Evolutionary conservation across 768 basidiomycete species (phyloP), one percentile per base, ranked within the genome.

Genomic region (Trametes meyenii): DNA sequence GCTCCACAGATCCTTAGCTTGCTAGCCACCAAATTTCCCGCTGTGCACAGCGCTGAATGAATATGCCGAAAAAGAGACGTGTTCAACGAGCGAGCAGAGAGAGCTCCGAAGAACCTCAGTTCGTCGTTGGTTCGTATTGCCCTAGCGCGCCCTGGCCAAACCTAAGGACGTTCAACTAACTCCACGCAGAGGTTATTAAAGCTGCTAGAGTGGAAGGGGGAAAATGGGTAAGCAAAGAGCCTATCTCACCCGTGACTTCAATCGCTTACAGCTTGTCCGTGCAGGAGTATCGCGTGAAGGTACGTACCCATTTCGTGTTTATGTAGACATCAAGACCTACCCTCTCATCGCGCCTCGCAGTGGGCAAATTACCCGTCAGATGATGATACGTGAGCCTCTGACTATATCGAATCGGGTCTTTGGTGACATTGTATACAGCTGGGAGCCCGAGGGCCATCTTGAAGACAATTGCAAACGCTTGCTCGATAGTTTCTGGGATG

Each of bases 271-370:
- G 5, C 24, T 33, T 33, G 23, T 24, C 3, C 21, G 5, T 6
- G 35, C 46, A 86, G 89, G 83, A 88, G 73, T 91, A 90, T 66
- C 70, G 67, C 54, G 88, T 90, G 42, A 90, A 90, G 79, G 89
- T 89, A 61, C 6, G 89, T 89, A 61, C 6, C 19, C 3, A 13
- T 38, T 13, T 21, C 23, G 6, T 19, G 2, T 19, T 21, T 14
- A 6, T 23, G 5, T 23, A 4, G 50, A 5, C 39, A 14, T n/a
- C 7, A 2, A 6, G 12, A 13, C 10, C 12, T 12, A n/a, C 8
- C 19, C 36, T 21, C 13, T 35, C 26, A 17, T 33, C 13, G 8
- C 21, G 10, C 6, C 13, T 26, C n/a, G 35, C 57, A 90, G 89
- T 91, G 89, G 89, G 84, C 79, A 12, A 82, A 81, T 10, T 91